Evolutionary conservation across 1,139 yeast genomes (phyloP).

Genomic region (Diutina scorzettiae): DNA sequence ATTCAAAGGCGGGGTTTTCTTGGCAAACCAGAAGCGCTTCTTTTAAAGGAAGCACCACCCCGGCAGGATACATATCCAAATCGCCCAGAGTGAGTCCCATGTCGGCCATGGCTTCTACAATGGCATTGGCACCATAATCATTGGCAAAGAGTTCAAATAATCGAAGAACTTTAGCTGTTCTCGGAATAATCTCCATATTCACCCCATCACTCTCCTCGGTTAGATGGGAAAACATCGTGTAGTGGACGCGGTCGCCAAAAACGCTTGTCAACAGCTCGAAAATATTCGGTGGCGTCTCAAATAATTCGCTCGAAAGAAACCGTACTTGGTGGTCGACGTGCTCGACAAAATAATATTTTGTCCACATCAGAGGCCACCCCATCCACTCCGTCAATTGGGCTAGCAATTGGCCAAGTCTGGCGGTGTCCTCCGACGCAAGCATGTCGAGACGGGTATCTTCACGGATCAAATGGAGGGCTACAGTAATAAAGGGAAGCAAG

Average conservation of each 20-base stretch:
- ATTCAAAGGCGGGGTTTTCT: constrained; percentile 38
- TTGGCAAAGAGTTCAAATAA: constrained; percentile 55
- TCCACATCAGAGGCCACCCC: constrained; percentile 71
- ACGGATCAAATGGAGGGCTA: constrained; percentile 61
- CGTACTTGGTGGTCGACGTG: constrained; percentile 17
- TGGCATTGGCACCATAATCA: constrained; percentile 36
- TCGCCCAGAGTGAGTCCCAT: constrained; percentile 38
- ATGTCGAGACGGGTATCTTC: constrained; percentile 63
- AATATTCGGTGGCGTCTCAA: constrained; percentile 43
- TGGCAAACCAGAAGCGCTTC: constrained; percentile 50
- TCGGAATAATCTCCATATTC: constrained; percentile 52
- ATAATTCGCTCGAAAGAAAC: constrained; percentile 31
- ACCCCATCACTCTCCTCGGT: constrained; percentile 52
- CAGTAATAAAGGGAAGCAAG: constrained; percentile 48
- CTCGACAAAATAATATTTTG: constrained; percentile 36
- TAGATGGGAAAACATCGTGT: constrained; percentile 55
- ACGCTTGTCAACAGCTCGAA: constrained; percentile 33
- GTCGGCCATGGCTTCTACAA: constrained; percentile 49
- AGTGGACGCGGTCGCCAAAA: constrained; percentile 33
- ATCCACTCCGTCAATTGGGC: constrained; percentile 53
- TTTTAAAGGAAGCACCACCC: constrained; percentile 53
- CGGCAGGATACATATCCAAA: constrained; percentile 64
- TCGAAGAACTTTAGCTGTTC: constrained; percentile 45
- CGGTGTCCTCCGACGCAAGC: constrained; percentile 23
- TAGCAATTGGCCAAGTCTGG: constrained; percentile 40